Conservation (phyloP, 2,329 filamentous ascomycete genomes). For the Tothia fuscella region DNA sequence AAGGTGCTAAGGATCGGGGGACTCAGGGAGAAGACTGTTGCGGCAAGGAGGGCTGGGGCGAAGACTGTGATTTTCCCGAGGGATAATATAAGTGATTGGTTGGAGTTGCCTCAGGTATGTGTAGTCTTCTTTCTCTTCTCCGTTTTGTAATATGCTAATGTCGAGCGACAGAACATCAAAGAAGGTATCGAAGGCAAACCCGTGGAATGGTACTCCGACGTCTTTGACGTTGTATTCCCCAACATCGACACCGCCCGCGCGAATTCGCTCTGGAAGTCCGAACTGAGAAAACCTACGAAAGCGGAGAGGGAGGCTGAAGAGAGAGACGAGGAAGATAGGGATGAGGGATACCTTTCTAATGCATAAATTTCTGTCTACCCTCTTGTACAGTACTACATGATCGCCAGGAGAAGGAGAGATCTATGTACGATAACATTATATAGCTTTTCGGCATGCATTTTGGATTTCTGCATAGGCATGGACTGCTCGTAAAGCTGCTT, state of each 20-base stretch:
- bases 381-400: no score
- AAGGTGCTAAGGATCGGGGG: slow-evolving; percentile 94
- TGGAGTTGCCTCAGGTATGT: slow-evolving; percentile 89
- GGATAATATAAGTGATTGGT: slow-evolving; percentile 94
- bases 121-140: slow-evolving; percentile 12
- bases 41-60: slow-evolving; percentile 80
- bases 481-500: no score
- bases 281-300: slow-evolving; percentile 37
- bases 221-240: slow-evolving; percentile 85
- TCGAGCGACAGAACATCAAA: slow-evolving; percentile 73
- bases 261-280: slow-evolving; percentile 59
- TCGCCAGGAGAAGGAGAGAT: no score
- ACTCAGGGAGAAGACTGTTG: slow-evolving; percentile 91
- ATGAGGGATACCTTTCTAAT: no score
- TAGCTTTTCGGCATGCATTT: no score
- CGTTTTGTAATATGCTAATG: slow-evolving; percentile 14
- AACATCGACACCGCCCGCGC: slow-evolving; percentile 61
- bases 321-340: neutral
- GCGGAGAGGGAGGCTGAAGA: slow-evolving; percentile 27
- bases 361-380: no score
- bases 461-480: no score
- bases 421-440: no score
- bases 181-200: slow-evolving; percentile 85
- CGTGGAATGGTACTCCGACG: slow-evolving; percentile 85
- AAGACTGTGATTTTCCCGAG: slow-evolving; percentile 89